Base-by-base conservation (phyloP, 768 basidiomycete species). In the Filobasidium floriforme region DNA sequence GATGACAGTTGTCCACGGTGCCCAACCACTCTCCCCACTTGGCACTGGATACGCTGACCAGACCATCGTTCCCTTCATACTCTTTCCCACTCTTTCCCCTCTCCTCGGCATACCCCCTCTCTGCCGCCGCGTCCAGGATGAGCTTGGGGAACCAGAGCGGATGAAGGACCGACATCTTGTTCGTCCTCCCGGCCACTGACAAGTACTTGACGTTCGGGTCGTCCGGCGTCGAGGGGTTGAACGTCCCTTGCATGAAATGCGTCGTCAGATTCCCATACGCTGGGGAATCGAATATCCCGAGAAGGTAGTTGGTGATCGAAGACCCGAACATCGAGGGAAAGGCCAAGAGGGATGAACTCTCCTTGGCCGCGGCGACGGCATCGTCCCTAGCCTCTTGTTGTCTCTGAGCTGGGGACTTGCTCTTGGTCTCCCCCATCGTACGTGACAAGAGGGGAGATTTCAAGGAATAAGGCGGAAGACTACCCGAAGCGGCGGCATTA, bases 11-110 rank as follows among this genome's bases (percentile, higher is more conserved):
- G 69, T 94, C 89, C 73, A 98, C 81, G 19, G 85, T 85, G 3
- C 96, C 96, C 40, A 99, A 80, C 76, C 92, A 97, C 74, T 96
- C 90, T 19, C 96, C 96, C 93, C 94, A 98, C 70, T 87, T 86
- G 6, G 96, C 91, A 72, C 88, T 89, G 57, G 62, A 69, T 7
- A 99, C 83, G 18, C 88, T 88, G 18, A 98, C 93, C 41, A 97
- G 82, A 0, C 91, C 92, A 72, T 97, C 93, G 75, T 96, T 93
- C 0, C 92, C 93, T 72, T 78, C 75, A 46, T 79, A 74, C 46
- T 67, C 68, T 59, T 76, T 74, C 3, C 75, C 76, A 15, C 71
- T 65, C n/a, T 68, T 67, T 2, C 75, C 76, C n/a, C 76, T 72
- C 22, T 73, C 72, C 41, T 77, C 73, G 18, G 80, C 79, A 63